Evolutionary conservation across 1,139 yeast species (phyloP).

Genomic region (Lodderomyces jiufengensis): DNA sequence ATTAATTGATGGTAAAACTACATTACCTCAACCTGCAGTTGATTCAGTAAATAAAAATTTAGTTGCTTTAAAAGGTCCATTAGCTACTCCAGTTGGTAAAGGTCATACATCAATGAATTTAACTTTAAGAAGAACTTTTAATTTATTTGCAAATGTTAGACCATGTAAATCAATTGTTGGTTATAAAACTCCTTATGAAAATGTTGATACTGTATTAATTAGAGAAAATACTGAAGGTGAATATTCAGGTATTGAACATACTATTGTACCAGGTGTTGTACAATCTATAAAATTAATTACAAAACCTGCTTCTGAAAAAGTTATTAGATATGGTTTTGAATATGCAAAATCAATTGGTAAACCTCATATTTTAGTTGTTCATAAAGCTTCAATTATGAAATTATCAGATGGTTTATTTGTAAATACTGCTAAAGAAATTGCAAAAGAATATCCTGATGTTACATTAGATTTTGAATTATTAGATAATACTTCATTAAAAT

Average conservation of each 20-base stretch:
- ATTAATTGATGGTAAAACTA: constrained; percentile 87
- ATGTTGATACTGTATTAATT: constrained; percentile 91
- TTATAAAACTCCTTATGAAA: constrained; percentile 89
- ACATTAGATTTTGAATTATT: constrained; percentile 80
- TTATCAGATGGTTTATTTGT: constrained; percentile 96
- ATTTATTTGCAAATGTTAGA: constrained; percentile 94
- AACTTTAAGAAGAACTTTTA: constrained; percentile 95
- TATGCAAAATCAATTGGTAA: constrained; percentile 87
- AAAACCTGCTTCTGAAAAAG: constrained; percentile 93
- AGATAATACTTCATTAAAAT: constrained; percentile 90
- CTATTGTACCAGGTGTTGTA: constrained; percentile 96
- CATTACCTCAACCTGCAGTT: constrained; percentile 89
- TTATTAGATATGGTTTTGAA: constrained; percentile 93
- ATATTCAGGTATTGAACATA: constrained; percentile 98
- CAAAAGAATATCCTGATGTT: constrained; percentile 88
- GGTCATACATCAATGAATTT: constrained; percentile 97
- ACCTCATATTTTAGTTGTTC: constrained; percentile 90
- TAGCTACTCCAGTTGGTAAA: constrained; percentile 98
- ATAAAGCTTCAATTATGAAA: constrained; percentile 98
- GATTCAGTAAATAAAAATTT: constrained; percentile 88
- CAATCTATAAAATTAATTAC: constrained; percentile 97
- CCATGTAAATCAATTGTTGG: constrained; percentile 95
- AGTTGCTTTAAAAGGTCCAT: constrained; percentile 95
- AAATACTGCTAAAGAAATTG: constrained; percentile 84
- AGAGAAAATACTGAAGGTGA: constrained; percentile 99